Conservation (phyloP, 495 filamentous ascomycete species). For the Penicillium goetzii region DNA sequence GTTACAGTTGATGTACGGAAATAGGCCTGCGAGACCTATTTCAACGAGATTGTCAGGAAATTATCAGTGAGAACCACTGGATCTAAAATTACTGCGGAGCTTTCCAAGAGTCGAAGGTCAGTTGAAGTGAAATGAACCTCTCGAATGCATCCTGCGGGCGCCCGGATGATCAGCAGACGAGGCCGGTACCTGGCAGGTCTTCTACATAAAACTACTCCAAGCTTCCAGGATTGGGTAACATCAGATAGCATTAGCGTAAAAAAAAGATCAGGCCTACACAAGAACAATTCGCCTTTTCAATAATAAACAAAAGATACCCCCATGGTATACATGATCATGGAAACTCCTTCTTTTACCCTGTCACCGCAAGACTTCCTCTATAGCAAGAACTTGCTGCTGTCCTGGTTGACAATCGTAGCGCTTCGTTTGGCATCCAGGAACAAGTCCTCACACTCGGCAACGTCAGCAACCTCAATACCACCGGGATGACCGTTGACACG, state of each 20-base stretch:
- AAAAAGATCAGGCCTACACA: constrained; percentile 25
- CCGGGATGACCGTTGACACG: constrained; percentile 67
- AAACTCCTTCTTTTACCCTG: constrained; percentile 16
- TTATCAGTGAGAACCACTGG: no score
- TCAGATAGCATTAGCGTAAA: constrained; percentile 37
- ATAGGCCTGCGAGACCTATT: background rate
- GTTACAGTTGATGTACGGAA: constrained; percentile 13
- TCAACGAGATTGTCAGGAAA: background rate
- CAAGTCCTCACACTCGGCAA: constrained; percentile 85
- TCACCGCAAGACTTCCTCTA: constrained; percentile 26
- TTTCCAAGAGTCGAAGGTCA: background rate
- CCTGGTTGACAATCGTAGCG: constrained; percentile 68
- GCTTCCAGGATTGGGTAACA: constrained; percentile 20
- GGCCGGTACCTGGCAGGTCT: constrained; percentile 14
- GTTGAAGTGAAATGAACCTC: background rate
- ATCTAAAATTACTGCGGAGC: background rate
- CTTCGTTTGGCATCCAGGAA: constrained; percentile 90
- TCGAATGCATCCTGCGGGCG: constrained; percentile 8
- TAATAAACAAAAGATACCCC: constrained; percentile 28
- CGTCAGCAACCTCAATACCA: constrained; percentile 79
- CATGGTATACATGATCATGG: constrained; percentile 37
- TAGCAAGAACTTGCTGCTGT: constrained; percentile 65
- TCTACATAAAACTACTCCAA: constrained; percentile 3
- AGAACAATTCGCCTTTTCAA: constrained; percentile 38
- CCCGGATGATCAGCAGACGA: constrained; percentile 13